phyloP scores from a whole-genome alignment of 768 basidiomycete genomes.

The Rhizopogon vulgaris region DNA sequence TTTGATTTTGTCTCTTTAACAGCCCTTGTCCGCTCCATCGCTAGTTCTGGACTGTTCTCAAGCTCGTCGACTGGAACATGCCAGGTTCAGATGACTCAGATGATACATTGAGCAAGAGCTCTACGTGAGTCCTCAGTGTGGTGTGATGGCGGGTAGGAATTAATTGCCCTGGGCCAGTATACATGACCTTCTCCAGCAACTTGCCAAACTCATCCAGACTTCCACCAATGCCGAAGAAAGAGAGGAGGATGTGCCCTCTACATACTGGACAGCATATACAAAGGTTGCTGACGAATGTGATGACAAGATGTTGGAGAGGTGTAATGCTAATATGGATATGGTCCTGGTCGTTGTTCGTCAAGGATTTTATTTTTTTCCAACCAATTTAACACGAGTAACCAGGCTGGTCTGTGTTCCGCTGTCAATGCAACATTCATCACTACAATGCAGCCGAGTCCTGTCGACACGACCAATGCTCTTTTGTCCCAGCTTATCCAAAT shows the following conservation, averaged over 20 bases:
- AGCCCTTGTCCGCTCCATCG: no score
- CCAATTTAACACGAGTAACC: neutral
- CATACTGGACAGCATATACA: neutral
- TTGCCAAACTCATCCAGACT: neutral
- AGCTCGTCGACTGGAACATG: no score
- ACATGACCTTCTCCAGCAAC: neutral
- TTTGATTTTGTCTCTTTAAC: no score
- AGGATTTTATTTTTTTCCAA: neutral
- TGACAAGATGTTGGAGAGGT: neutral
- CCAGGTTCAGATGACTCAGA: no score
- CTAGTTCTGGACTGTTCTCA: no score
- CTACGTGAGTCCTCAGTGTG: no score
- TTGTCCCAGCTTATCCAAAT: conserved; percentile 5
- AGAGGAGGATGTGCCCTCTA: neutral
- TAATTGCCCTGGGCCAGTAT: no score
- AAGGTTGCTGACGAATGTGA: neutral
- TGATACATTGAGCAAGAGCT: no score
- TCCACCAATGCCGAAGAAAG: neutral
- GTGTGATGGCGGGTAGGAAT: no score
- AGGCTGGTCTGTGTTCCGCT: conserved; percentile 10
- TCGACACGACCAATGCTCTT: conserved; percentile 6
- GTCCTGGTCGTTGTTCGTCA: neutral
- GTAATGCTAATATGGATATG: neutral
- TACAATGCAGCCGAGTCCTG: conserved; percentile 5
- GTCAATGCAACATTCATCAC: conserved; percentile 7